phyloP scores from a whole-genome alignment of 1,284 basidiomycete species.

The Irpex sp. region DNA sequence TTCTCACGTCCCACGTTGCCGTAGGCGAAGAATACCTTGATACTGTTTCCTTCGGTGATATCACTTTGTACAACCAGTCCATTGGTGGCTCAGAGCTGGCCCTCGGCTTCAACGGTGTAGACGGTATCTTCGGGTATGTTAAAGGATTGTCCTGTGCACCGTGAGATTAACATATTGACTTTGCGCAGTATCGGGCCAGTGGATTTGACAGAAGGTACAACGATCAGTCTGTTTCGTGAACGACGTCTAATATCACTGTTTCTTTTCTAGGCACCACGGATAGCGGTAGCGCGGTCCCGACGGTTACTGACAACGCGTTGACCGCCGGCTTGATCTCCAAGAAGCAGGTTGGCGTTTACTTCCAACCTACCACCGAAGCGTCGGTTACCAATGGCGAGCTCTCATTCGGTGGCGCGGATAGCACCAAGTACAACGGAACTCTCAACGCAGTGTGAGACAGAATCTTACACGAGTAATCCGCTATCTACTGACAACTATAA shows the following conservation, averaged over 20 bases:
- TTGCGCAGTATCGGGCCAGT: slow-evolving; percentile 4
- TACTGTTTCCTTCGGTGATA: slow-evolving; percentile 19
- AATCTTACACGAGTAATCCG: not conserved
- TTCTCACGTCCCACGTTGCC: slow-evolving; percentile 24
- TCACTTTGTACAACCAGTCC: slow-evolving; percentile 43
- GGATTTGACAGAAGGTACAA: slow-evolving; percentile 4
- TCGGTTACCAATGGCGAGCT: slow-evolving; percentile 39
- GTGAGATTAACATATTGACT: not conserved
- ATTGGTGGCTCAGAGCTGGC: slow-evolving; percentile 42
- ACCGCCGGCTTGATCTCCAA: slow-evolving; percentile 36
- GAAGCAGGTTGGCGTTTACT: slow-evolving; percentile 47
- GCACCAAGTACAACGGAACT: slow-evolving; percentile 38
- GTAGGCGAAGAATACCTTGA: slow-evolving; percentile 22
- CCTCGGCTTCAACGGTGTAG: slow-evolving; percentile 30
- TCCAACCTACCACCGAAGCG: slow-evolving; percentile 35
- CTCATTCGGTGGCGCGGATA: slow-evolving; percentile 48
- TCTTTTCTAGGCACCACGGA: not conserved
- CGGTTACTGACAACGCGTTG: slow-evolving; percentile 34
- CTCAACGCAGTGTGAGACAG: slow-evolving; percentile 41
- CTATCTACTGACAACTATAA: not conserved
- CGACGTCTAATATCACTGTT: not conserved
- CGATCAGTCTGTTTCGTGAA: not conserved
- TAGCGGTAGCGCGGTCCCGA: not conserved
- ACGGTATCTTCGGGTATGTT: slow-evolving; percentile 9
- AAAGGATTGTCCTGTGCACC: not conserved